Evolutionary conservation across 2,329 filamentous ascomycete genomes (phyloP), one percentile per base, ranked within the genome.

Genomic region (Alternaria angustiovoidea): DNA sequence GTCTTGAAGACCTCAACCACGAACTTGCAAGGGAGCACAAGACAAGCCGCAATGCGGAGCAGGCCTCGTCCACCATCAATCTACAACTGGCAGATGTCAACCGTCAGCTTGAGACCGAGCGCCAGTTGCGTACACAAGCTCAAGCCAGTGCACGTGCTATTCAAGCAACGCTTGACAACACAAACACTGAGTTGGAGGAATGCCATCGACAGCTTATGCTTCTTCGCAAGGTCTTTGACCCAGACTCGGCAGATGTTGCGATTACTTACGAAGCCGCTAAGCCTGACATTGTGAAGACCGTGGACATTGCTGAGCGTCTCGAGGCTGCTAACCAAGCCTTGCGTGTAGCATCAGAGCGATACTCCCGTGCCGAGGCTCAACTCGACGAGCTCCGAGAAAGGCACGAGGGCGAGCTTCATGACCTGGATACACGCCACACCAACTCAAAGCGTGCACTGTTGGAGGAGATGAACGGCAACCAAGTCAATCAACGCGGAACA

Each of bases 21-120:
- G 93, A 98, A 78, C 86, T 97, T 54, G 91, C 91, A 51, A 87
- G 93, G 30, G 94, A 97, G 79, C 92, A 94, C 73, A 96, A 97
- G 81, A 88, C 89, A 20, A 95, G 90, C 73, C 89, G 94, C 61
- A 95, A 91, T 75, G 94, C 94, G 4, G 94, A 98, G 79, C 96
- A 97, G 77, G 87, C 89, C 22, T 90, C 92, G 18, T 96, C 93
- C 0, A 91, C 88, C 36, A 86, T 90, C 60, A 92, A 89, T 7
- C 87, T 91, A 22, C 93, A 98, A 75, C 84, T 98, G 28, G 92
- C 93, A 8, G 95, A 98, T 76, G 89, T 89, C 14, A 96, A 97
- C 72, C 88, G 94, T 32, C 95, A 90, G 56, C 87, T 97, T 22
- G 95, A 98, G 71, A 94, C 93, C 1, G 94, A 98, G 78, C 87